These are phyloP conservation scores for Leucaena leucocephala DNA, from an alignment of 306 rosid genomes.

Conservation along the genomic window DNA sequence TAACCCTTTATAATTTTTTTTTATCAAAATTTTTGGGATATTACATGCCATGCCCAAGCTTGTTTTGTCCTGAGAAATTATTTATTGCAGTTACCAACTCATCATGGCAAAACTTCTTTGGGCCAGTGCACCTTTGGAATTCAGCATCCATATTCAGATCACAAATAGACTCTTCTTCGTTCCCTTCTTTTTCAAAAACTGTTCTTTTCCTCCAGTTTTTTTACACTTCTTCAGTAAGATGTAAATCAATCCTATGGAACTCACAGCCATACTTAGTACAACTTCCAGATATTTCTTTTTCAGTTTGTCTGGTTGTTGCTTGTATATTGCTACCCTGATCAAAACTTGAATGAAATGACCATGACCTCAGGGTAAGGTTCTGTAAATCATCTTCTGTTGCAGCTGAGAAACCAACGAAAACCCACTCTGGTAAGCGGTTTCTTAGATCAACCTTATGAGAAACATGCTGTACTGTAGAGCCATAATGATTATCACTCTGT, in stretches of 20 bases:
- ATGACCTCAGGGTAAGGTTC: neutral
- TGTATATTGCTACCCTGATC: neutral
- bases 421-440: conserved; percentile 25
- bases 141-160: neutral
- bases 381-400: neutral
- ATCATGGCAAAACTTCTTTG: conserved; percentile 11
- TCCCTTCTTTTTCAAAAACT: neutral
- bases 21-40: too few relatives aligned
- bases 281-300: neutral
- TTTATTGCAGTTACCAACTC: conserved; percentile 31
- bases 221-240: neutral
- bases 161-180: neutral
- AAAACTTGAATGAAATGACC: conserved; percentile 20
- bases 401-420: conserved; percentile 31
- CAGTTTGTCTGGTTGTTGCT: neutral
- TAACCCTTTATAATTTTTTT: too few relatives aligned
- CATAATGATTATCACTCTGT: neutral
- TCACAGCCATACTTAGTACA: neutral
- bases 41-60: neutral
- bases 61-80: conserved; percentile 26
- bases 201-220: neutral
- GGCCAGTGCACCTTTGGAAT: neutral
- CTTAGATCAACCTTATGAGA: conserved; percentile 29
- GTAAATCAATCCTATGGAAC: neutral
- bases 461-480: neutral